These are phyloP conservation scores for Clarireedia paspali DNA, from an alignment of 2,329 filamentous ascomycete species.

Conservation along the genomic window DNA sequence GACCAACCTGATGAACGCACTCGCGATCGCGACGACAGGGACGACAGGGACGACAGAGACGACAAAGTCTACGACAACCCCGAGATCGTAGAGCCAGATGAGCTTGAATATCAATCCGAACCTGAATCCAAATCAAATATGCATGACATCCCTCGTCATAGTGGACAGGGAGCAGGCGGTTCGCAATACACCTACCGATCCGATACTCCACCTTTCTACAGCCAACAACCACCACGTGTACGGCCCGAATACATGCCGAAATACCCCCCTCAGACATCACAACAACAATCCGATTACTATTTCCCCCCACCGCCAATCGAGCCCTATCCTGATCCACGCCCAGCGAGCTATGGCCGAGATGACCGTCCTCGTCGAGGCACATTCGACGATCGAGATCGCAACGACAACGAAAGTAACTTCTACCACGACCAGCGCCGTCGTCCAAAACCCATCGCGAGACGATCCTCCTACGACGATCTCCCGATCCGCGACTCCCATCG, in stretches of 20 bases:
- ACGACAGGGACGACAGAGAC: background rate
- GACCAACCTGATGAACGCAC: background rate
- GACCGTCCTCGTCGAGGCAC: background rate
- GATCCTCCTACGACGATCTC: slow-evolving; percentile 5
- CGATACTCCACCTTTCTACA: background rate
- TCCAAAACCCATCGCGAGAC: background rate
- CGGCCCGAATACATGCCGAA: slow-evolving; percentile 4
- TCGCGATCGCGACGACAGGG: background rate
- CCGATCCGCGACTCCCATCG: background rate
- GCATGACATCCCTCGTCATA: slow-evolving; percentile 3
- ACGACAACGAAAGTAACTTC: background rate
- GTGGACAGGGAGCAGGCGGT: background rate
- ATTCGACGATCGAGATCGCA: background rate
- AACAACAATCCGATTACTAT: background rate
- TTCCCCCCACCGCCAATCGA: background rate
- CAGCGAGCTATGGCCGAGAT: background rate
- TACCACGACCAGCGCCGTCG: background rate
- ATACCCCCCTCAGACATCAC: background rate
- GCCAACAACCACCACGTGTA: slow-evolving; percentile 4
- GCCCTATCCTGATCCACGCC: background rate
- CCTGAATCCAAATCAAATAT: background rate
- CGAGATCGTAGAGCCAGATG: slow-evolving; percentile 6
- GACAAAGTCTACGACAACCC: slow-evolving; percentile 4
- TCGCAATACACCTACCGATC: background rate
- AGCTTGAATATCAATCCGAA: background rate